A percentile compares a stretch with the other conserved stretches of the same genome.
These are phyloP conservation scores for Kuraishia borneana DNA, from an alignment of 805 yeast species.

Conservation along the genomic window DNA sequence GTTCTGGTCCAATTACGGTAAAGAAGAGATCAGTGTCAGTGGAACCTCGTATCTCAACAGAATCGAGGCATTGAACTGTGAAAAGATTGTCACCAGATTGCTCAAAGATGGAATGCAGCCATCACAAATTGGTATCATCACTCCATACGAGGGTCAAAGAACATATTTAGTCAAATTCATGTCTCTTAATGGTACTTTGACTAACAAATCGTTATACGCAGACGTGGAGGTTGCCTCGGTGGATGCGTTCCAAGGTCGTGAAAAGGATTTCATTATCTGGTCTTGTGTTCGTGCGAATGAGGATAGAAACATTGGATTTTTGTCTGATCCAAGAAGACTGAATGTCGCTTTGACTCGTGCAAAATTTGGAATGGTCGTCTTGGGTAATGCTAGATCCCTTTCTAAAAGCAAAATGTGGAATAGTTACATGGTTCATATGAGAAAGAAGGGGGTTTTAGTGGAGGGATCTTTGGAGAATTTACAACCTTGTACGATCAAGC, in stretches of 20 bases:
- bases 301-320: constrained; percentile 65
- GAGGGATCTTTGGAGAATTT: constrained; percentile 81
- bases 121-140: constrained; percentile 79
- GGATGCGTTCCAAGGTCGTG: constrained; percentile 53
- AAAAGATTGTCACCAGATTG: constrained; percentile 59
- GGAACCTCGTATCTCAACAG: constrained; percentile 80
- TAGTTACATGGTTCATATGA: constrained; percentile 60
- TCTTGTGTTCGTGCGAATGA: constrained; percentile 60
- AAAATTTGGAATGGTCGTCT: constrained; percentile 63
- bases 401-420: constrained; percentile 70
- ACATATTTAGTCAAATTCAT: constrained; percentile 71
- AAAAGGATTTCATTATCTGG: constrained; percentile 38
- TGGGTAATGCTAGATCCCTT: constrained; percentile 79
- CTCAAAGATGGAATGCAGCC: constrained; percentile 73
- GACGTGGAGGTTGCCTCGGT: constrained; percentile 82
- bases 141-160: constrained; percentile 93
- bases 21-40: constrained; percentile 74
- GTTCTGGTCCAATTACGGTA: constrained; percentile 87
- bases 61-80: constrained; percentile 84
- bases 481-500: constrained; percentile 58
- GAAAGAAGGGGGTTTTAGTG: constrained; percentile 79
- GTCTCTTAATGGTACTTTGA: constrained; percentile 55
- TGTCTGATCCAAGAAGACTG: constrained; percentile 75
- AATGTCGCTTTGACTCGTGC: constrained; percentile 90
- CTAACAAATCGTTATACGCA: constrained; percentile 49